Base-by-base conservation (phyloP, 129 eudicot species). In the Flaveria ramosissima region DNA sequence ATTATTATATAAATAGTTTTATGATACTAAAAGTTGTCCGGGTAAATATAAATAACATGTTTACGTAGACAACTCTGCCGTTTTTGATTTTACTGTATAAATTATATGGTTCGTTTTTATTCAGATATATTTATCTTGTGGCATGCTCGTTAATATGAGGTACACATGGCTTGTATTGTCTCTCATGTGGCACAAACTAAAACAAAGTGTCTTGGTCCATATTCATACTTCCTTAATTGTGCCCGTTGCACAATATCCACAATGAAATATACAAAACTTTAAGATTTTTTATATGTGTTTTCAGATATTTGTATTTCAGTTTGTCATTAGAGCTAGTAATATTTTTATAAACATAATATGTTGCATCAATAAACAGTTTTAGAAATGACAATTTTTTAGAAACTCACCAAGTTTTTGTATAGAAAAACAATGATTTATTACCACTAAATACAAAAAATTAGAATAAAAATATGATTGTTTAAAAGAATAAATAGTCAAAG, bases 221-320 rank as follows among this genome's bases (percentile, higher is more conserved):
- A 39, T 45, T 69, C 76, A 69, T 69, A 17, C 70, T 77, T 77
- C 75, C 70, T 52, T 77, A 41, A 56, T 55, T 70, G 7, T 69
- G 69, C 81, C 76, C 76, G 57, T 77, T 69, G 59, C 50, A n/a
- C 63, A 57, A 45, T 70, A 32, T 70, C 82, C 27, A 77, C 48
- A 53, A 53, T 65, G 24, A 75, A 75, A 48, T 76, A 47, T 47
- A 48, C 20, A 63, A 57, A 21, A 72, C 14, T 3, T 20, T 43
- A 46, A 69, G 39, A 69, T 45, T 13, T 13, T 19, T 8, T 7
- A 19, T 21, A 68, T 46, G 20, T 21, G 11, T 39, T 66, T 41
- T 13, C 2, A 13, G 4, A 30, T 30, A 2, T 9, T 6, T 9
- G 47, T 50, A 24, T 71, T 7, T 26, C 19, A 14, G 0, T 71